phyloP scores from a whole-genome alignment of 495 filamentous ascomycete species.

The Jackrogersella multiformis region DNA sequence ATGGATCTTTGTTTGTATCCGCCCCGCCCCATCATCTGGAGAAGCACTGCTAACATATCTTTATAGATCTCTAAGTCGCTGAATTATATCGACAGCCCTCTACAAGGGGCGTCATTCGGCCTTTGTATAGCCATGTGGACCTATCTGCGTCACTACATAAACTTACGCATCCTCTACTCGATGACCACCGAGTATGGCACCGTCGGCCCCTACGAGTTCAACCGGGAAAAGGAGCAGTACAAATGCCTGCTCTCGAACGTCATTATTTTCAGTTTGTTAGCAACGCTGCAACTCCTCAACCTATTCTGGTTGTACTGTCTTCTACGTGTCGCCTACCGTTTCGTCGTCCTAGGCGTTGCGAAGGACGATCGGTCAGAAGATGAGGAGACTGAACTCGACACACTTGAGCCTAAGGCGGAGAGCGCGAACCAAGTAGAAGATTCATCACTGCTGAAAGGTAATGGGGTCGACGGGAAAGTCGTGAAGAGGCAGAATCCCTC shows the following conservation, averaged over 20 bases:
- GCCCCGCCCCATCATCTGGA: background rate
- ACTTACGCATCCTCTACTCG: constrained; percentile 83
- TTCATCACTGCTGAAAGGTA: background rate
- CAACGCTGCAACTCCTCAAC: constrained; percentile 79
- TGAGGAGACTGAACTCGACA: constrained; percentile 56
- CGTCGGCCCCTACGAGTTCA: constrained; percentile 82
- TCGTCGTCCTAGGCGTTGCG: constrained; percentile 54
- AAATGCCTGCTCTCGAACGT: constrained; percentile 77
- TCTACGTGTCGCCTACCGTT: constrained; percentile 70
- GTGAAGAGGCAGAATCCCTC: background rate
- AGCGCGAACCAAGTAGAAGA: background rate
- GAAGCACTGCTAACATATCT: constrained; percentile 4
- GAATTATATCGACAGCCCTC: constrained; percentile 82
- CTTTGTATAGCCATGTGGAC: constrained; percentile 85
- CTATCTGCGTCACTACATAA: constrained; percentile 91
- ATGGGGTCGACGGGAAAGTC: background rate
- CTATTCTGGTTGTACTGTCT: constrained; percentile 87
- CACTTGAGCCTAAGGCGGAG: background rate
- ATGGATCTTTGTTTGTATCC: background rate
- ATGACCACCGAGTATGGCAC: constrained; percentile 85
- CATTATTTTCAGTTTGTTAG: constrained; percentile 75
- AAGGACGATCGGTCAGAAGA: constrained; percentile 61
- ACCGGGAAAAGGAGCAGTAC: constrained; percentile 84
- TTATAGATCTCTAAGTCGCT: constrained; percentile 85
- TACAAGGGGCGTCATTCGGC: constrained; percentile 81